Base-by-base conservation (phyloP, 192 early-diverging fungal species). In the Podila horticola region DNA sequence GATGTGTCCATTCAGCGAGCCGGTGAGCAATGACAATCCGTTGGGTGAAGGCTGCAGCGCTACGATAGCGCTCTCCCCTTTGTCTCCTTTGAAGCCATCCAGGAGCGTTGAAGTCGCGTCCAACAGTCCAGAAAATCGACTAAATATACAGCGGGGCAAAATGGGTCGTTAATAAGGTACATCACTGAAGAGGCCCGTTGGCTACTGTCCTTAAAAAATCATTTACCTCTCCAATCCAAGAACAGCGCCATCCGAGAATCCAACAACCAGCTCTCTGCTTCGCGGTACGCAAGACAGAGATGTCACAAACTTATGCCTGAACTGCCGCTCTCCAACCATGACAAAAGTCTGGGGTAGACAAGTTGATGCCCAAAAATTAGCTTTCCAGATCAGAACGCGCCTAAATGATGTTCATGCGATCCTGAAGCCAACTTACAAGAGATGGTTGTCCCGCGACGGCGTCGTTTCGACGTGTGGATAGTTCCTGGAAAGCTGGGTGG, bases 241-340 rank as follows among this genome's bases (percentile, higher is more conserved):
- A n/a, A 81, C 31, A 51, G 70, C 69, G 30, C 77, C 77, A 48
- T 81, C 71, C 13, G 77, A 81, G 59, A 81, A 81, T 34, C 77
- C 77, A 4, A 73, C 45, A 5, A 73, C 48, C 10, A 81, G 29
- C 48, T 81, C 77, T 61, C 77, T 72, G 24, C 59, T 81, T 29
- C 71, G 50, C 1, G 77, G 71, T 7, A 81, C 62, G 36, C 50
- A 65, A 22, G 64, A 19, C 12, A 81, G 8, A 12, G 77, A 55
- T 4, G 77, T 69, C 28, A 81, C 58, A 48, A 81, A 81, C 62
- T 73, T 81, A 10, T 69, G 30, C n/a, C 59, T 67, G 62, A 81
- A 81, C 28, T 51, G 61, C 0, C 77, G 65, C 34, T 81, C 77
- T 34, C 77, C 77, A 5, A 81, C 26, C 60, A 81, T 64, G 26